A percentile compares a stretch with the other conserved stretches of the same genome.
phyloP scores from a whole-genome alignment of 352 stramenopile species.

The Lagenidium giganteum region DNA sequence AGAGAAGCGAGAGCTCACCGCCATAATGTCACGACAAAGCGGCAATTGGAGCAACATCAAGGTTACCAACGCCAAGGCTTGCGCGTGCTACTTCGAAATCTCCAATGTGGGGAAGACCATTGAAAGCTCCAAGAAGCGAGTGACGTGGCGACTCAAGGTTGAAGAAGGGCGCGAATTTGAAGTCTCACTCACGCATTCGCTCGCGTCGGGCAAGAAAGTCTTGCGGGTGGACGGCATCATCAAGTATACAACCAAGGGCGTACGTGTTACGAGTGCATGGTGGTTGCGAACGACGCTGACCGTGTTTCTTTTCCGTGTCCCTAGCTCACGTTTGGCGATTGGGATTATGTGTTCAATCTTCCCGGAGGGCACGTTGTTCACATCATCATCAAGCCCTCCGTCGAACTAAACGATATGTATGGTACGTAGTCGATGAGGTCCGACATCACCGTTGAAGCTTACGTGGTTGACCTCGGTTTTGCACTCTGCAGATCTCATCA shows the following conservation, averaged over 20 bases:
- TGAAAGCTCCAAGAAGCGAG: constrained; percentile 81
- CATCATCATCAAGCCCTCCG: constrained; percentile 82
- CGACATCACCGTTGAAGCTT: background rate
- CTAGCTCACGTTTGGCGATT: constrained; percentile 75
- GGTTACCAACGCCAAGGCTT: constrained; percentile 60
- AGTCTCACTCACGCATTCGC: constrained; percentile 78
- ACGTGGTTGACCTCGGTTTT: background rate
- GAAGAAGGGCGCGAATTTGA: constrained; percentile 78
- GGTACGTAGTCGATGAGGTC: constrained; percentile 27
- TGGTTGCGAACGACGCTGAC: too few species aligned
- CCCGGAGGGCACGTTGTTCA: constrained; percentile 73
- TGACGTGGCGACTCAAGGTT: constrained; percentile 79
- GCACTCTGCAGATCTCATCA: constrained; percentile 56
- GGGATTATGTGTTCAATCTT: constrained; percentile 84
- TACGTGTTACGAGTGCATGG: constrained; percentile 12
- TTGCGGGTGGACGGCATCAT: constrained; percentile 75
- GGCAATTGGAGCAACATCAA: constrained; percentile 76
- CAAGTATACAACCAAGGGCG: constrained; percentile 70
- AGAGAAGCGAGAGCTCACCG: too few species aligned
- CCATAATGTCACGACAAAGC: too few species aligned
- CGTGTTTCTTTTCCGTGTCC: constrained; percentile 1
- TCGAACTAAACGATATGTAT: constrained; percentile 86
- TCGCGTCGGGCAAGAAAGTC: constrained; percentile 78
- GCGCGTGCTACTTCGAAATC: constrained; percentile 72
- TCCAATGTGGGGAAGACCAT: constrained; percentile 82